Base-by-base conservation (phyloP, 1,139 yeast species). In the Ogataea hybrid region DNA sequence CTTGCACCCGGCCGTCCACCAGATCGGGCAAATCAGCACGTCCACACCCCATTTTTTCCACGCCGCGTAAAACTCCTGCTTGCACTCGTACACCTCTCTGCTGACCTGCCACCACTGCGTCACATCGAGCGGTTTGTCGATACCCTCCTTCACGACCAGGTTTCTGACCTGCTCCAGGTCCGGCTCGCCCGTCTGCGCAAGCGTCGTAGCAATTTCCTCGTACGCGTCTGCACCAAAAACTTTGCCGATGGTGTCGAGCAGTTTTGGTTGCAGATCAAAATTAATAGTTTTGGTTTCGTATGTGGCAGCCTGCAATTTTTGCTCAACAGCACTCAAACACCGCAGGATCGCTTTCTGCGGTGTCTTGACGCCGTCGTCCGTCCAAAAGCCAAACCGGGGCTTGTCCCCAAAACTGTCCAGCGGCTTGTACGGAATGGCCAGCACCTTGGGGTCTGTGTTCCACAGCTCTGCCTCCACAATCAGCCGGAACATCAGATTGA, bases 401-500 rank as follows among this genome's bases (percentile, higher is more conserved):
- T 74, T 63, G 36, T 49, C 34, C 48, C 51, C 6, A 8, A 37
- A 30, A 3, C n/a, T n/a, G 46, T 48, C 36, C 1, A 39, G 5
- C 61, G 51, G 31, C 48, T 68, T 69, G 82, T 82, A 77, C 10
- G 75, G 74, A 39, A 75, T 48, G 22, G 73, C 70, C 11, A 72
- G 52, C 25, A 68, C 58, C 43, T 69, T 68, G 9, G 76, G 75
- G 54, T 81, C 86, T 7, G 59, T 48, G 17, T 62, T 61, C 85
- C 86, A 80, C 9, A 84, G 81, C 50, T 76, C 63, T 20, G 69
- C 65, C 42, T 74, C 70, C 35, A 82, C 65, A 44, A 79, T 68
- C 11, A 65, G 50, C 48, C 76, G 76, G 69, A 82, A 72, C 64
- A 84, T 77, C 48, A 74, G 75, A 23, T 77, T 76, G 50, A 87